phyloP scores from a whole-genome alignment of 768 basidiomycete species.

The Mycena vulgaris region DNA sequence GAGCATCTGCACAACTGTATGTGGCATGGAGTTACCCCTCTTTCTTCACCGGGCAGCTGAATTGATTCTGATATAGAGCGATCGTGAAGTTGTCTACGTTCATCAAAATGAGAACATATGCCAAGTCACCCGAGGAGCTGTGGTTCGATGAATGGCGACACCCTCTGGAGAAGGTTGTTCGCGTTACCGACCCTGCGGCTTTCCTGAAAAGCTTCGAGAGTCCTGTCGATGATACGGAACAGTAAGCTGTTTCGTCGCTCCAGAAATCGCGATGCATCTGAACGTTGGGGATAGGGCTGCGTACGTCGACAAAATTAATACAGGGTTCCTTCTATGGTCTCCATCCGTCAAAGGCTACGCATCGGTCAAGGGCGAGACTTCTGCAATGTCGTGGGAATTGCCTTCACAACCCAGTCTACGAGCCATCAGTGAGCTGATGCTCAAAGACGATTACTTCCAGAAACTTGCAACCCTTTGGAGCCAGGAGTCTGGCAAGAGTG shows the following conservation, averaged over 20 bases:
- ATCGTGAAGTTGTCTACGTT: conserved; percentile 76
- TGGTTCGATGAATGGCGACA: conserved; percentile 84
- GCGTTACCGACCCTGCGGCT: conserved; percentile 61
- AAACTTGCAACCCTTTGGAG: conserved; percentile 78
- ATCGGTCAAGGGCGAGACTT: conserved; percentile 53
- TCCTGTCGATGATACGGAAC: conserved; percentile 51
- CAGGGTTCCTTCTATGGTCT: conserved; percentile 87
- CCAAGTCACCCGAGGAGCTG: conserved; percentile 72
- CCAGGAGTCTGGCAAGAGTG: conserved; percentile 81
- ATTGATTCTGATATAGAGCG: conserved; percentile 59
- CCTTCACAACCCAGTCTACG: conserved; percentile 65
- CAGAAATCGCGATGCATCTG: conserved; percentile 22
- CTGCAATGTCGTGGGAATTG: conserved; percentile 67
- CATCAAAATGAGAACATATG: conserved; percentile 84
- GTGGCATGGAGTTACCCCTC: conserved; percentile 32
- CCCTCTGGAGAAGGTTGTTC: conserved; percentile 66
- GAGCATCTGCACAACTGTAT: conserved; percentile 76
- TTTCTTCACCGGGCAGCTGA: background rate
- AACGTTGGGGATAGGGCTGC: conserved; percentile 49
- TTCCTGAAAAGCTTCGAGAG: conserved; percentile 66
- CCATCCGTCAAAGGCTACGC: conserved; percentile 74
- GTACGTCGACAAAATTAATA: conserved; percentile 82
- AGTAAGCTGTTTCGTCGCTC: conserved; percentile 47
- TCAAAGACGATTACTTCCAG: conserved; percentile 70
- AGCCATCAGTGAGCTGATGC: conserved; percentile 64